Conservation (phyloP, 73 alveolate species). For the Paramecium caudatum region DNA sequence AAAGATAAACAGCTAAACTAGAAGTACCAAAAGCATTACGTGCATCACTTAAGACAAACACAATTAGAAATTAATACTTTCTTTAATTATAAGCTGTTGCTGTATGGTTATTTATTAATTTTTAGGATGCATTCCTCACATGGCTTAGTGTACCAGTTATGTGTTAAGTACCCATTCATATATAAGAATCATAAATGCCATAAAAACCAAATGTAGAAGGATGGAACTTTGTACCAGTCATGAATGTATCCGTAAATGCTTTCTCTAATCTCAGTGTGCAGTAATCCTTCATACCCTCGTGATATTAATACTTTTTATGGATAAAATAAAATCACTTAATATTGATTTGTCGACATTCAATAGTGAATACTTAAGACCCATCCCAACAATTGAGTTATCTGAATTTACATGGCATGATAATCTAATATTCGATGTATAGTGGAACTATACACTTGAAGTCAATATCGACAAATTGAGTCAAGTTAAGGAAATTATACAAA, state of each 20-base stretch:
- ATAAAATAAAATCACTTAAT: slow-evolving; percentile 23
- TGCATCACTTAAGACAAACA: slow-evolving; percentile 4
- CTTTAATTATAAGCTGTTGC: slow-evolving; percentile 60
- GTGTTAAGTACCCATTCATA: slow-evolving; percentile 21
- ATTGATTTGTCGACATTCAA: neutral
- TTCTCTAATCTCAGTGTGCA: slow-evolving; percentile 62
- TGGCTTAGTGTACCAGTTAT: slow-evolving; percentile 32
- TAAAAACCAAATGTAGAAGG: slow-evolving; percentile 25
- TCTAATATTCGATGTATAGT: neutral
- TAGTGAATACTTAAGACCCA: neutral
- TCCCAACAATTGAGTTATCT: neutral
- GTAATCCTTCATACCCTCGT: slow-evolving; percentile 33
- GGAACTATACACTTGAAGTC: slow-evolving; percentile 45
- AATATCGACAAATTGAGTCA: slow-evolving; percentile 8
- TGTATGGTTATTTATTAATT: neutral
- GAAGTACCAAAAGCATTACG: slow-evolving; percentile 22
- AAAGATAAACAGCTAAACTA: neutral
- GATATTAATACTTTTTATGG: neutral
- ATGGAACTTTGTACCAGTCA: slow-evolving; percentile 50
- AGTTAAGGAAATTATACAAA: slow-evolving; percentile 19
- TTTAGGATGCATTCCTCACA: slow-evolving; percentile 51
- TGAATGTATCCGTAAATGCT: slow-evolving; percentile 40
- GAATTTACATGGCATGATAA: neutral
- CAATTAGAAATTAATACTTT: slow-evolving; percentile 35
- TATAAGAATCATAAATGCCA: slow-evolving; percentile 30